Conservation (phyloP, 306 rosid genomes). For the Casuarina glauca region DNA sequence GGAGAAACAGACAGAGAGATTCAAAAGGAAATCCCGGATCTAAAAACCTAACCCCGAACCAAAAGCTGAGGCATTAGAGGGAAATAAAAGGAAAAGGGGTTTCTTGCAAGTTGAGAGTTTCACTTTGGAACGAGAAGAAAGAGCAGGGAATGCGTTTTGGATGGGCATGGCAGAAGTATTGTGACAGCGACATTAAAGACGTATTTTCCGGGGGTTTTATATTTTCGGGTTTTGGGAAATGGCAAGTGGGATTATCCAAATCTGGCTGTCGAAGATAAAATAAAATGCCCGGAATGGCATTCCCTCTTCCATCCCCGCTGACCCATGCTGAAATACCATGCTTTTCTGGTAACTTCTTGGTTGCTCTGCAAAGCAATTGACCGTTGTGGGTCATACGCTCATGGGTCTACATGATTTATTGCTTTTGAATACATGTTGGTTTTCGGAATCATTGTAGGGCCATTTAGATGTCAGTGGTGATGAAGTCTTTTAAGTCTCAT, state of each 20-base stretch:
- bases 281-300: conserved; percentile 25
- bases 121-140: not conserved
- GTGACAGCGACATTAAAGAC: conserved; percentile 12
- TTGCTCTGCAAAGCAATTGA: conserved; percentile 34
- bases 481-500: not conserved
- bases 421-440: conserved; percentile 9
- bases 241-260: not conserved
- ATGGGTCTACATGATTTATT: conserved; percentile 35
- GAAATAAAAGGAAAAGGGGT: conserved; percentile 5
- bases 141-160: conserved; percentile 4
- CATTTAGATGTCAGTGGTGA: conserved; percentile 11
- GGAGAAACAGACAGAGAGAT: not conserved
- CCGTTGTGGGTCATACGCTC: conserved; percentile 43
- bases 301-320: conserved; percentile 25
- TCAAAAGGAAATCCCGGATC: conserved; percentile 6
- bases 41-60: conserved; percentile 6
- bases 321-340: conserved; percentile 34
- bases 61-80: conserved; percentile 10
- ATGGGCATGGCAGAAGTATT: not conserved
- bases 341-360: conserved; percentile 32
- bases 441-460: conserved; percentile 35
- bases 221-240: not conserved
- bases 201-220: not conserved
- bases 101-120: not conserved
- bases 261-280: conserved; percentile 17